Conservation (phyloP, 805 yeast species). For the Saccharomyces kudriavzevii region DNA sequence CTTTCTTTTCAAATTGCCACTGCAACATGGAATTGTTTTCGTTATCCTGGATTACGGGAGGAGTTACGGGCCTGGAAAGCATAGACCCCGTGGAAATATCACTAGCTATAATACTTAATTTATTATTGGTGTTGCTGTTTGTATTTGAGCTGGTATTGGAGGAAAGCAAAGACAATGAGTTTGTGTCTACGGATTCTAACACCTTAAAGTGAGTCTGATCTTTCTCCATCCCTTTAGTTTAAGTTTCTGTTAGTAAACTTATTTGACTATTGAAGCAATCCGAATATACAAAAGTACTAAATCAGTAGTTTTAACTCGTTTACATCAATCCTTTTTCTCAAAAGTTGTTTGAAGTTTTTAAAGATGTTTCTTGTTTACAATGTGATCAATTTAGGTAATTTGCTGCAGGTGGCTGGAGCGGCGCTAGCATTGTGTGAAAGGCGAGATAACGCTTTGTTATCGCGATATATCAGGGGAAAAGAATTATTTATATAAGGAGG, state of each 20-base stretch:
- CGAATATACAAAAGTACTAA: background rate
- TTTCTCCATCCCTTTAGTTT: background rate
- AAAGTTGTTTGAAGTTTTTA: background rate
- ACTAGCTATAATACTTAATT: constrained; percentile 3
- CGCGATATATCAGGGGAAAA: background rate
- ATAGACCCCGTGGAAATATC: background rate
- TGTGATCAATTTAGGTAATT: background rate
- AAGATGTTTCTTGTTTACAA: background rate
- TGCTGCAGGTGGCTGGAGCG: background rate
- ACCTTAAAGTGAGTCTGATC: constrained; percentile 11
- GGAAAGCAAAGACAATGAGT: constrained; percentile 20
- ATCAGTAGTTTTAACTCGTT: background rate
- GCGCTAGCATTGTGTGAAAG: background rate
- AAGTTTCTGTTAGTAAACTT: background rate
- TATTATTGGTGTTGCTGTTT: constrained; percentile 4
- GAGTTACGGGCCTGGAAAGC: constrained; percentile 8
- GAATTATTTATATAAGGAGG: background rate
- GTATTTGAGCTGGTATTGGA: constrained; percentile 13
- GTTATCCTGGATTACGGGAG: constrained; percentile 9
- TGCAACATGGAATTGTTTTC: constrained; percentile 15
- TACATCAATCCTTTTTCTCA: background rate
- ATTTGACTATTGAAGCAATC: background rate
- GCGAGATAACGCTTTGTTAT: background rate
- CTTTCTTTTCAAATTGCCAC: constrained; percentile 24
- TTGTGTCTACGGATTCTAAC: constrained; percentile 23